Conservation (phyloP, 116 monocot species). For the Cymodocea nodosa region DNA sequence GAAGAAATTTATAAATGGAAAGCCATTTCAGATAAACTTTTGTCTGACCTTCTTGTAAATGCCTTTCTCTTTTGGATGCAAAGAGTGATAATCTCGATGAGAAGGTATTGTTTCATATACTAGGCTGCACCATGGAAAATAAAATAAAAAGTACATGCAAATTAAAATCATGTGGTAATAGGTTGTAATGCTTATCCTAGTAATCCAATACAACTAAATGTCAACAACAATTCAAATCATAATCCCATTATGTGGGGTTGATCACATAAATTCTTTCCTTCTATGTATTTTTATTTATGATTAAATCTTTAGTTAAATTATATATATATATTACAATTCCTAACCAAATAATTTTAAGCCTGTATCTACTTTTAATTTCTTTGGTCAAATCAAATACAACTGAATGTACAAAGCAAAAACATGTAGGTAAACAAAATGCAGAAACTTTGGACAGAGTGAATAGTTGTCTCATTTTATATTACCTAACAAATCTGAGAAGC, state of each 20-base stretch:
- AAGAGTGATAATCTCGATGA: conserved; percentile 75
- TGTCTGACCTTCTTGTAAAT: conserved; percentile 46
- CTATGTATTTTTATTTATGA: no score
- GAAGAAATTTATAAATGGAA: background rate
- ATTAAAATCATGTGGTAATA: no score
- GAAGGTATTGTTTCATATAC: conserved; percentile 87
- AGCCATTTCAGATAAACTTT: background rate
- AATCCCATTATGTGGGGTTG: no score
- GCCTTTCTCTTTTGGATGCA: conserved; percentile 44
- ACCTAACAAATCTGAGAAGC: conserved; percentile 94
- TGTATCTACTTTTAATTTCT: no score
- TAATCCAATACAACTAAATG: background rate
- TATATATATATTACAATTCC: background rate
- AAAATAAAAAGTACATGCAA: background rate
- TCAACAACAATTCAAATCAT: background rate
- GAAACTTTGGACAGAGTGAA: background rate
- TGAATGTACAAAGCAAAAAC: background rate
- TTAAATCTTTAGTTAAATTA: background rate
- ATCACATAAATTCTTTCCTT: no score
- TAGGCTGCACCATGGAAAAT: conserved; percentile 34
- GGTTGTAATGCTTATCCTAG: background rate
- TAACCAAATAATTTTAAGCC: no score
- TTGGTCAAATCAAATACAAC: no score
- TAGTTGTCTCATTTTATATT: background rate
- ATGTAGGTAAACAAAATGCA: background rate